Evolutionary conservation across 148 eudicot species (phyloP), one percentile per base, ranked within the genome.

Genomic region (Heliamphora exappendiculata): DNA sequence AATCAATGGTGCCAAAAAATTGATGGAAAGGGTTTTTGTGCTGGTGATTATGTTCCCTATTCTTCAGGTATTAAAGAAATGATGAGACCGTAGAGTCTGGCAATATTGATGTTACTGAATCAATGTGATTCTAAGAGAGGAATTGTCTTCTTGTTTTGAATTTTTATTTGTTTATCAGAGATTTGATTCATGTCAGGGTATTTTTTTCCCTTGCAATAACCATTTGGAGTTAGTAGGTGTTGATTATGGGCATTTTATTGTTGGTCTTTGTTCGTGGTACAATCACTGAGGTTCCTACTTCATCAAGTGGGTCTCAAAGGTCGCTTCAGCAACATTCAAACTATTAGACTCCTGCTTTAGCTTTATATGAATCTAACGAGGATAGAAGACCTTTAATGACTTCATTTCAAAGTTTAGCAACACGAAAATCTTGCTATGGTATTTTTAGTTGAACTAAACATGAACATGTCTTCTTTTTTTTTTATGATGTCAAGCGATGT

Each of bases 261-360:
- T n/a, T n/a, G n/a, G n/a, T 72, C 28, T n/a, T 26, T 84, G 73
- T 85, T 83, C 91, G 86, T 83, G 83, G 76, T 76, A 53, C 74
- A 67, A 80, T 77, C 44, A 72, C 79, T 76, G 76, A 80, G 10
- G 70, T 75, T 37, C 69, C 84, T 53, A 73, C 19, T 63, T 45
- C 76, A 4, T 33, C 75, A 11, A 72, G 81, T 74, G 79, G 82
- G 73, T 80, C 88, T 47, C 87, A 78, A 58, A 88, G 82, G 79
- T 66, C 88, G 73, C 57, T 36, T 77, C 87, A 85, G 72, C 90
- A 77, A 54, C 87, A 80, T 78, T 72, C 77, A 13, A 85, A 89
- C 53, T 92, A 88, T 78, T 96, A 94, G 59, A 89, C 82, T 28
- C 97, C 98, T 71, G 92, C 92, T 29, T 87, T 93, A 41, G 92